Base-by-base conservation (phyloP, 2,329 filamentous ascomycete species). In the Thelonectria rubi region DNA sequence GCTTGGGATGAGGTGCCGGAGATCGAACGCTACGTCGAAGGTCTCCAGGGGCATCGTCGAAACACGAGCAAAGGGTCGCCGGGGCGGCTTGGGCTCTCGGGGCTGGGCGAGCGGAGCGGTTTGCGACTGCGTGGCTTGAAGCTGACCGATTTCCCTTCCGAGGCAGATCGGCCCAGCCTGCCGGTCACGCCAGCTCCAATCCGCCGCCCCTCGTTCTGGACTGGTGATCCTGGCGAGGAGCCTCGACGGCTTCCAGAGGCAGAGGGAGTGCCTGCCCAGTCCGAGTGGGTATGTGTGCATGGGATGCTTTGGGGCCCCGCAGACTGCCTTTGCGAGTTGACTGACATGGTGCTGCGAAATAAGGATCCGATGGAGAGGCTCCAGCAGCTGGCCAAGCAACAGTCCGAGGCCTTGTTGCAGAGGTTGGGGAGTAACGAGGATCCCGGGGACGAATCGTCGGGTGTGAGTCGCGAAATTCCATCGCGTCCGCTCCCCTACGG, bases 1-100 rank as follows among this genome's bases (percentile, higher is more conserved):
- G 94, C 93, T 15, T 99, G 95, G 95, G 95, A 99, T 72, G 91
- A 92, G 55, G 86, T 96, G 54, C 91, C 92, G 12, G 91, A 92
- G 67, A 99, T 99, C 70, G 89, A 92, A 71, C 86, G 87, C 65
- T 99, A 97, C 74, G 91, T 98, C 56, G 91, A 92, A 65, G 84
- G 87, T 55, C 81, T 97, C 58, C 88, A 91, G 69, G 88, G 89
- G 74, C 84, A 86, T 72, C 79, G 77, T 51, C 79, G 80, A 47
- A 69, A 64, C 21, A 76, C 73, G 62, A 78, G 74, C 63, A 74
- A 72, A 64, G 69, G 68, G 15, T 65, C 63, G n/a, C 30, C 65
- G 39, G 62, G 40, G 21, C 62, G 55, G 18, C 39, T 52, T 32
- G 65, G 63, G 43, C 63, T 58, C 20, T 8, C 51, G 34, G 63